phyloP scores from a whole-genome alignment of 805 yeast species.

The Metschnikowia drakensbergensis region DNA sequence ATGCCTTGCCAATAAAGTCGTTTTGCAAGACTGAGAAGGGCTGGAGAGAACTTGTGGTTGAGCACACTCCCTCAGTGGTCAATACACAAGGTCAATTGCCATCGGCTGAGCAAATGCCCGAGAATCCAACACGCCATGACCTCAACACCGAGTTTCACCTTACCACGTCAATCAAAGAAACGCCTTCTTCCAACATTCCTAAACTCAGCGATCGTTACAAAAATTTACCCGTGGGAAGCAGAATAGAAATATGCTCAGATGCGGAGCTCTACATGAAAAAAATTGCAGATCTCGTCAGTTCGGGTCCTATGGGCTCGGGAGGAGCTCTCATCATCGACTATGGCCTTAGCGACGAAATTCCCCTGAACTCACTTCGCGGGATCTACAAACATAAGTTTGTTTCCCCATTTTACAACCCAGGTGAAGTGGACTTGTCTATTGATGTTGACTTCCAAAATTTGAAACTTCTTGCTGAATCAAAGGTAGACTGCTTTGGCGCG shows the following conservation, averaged over 20 bases:
- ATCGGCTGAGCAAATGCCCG: conserved; percentile 7
- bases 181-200: conserved; percentile 61
- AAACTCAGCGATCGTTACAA: conserved; percentile 46
- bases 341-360: conserved; percentile 60
- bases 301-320: conserved; percentile 42
- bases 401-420: conserved; percentile 71
- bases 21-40: conserved; percentile 61
- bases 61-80: conserved; percentile 40
- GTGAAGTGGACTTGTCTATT: conserved; percentile 74
- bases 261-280: conserved; percentile 55
- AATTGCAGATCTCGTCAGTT: conserved; percentile 46
- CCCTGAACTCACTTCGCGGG: conserved; percentile 71
- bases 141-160: conserved; percentile 46
- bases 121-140: not conserved
- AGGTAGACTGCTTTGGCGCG: conserved; percentile 47
- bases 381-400: conserved; percentile 69
- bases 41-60: conserved; percentile 78
- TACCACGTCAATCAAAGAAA: conserved; percentile 53
- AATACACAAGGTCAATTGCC: conserved; percentile 31
- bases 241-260: conserved; percentile 74
- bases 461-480: conserved; percentile 18
- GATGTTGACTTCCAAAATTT: conserved; percentile 79
- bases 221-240: conserved; percentile 50
- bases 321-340: conserved; percentile 75
- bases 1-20: conserved; percentile 76